Percentiles rank a stretch among this genome's conserved stretches.
Evolutionary conservation across 306 rosid species (phyloP).

Genomic region (Castanea sativa): DNA sequence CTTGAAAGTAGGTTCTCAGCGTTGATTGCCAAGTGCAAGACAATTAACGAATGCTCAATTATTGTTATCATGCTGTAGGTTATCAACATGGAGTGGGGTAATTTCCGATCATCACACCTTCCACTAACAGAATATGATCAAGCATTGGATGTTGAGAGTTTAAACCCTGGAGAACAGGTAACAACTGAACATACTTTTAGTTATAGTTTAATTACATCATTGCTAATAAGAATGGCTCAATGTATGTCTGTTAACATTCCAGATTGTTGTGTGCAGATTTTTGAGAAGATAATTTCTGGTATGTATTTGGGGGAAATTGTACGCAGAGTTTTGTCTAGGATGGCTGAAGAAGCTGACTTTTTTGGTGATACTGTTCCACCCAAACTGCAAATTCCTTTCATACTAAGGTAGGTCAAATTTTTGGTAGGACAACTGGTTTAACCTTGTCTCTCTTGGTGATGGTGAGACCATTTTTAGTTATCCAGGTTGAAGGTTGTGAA

Average conservation of each 20-base stretch:
- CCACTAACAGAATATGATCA: slow-evolving; percentile 85
- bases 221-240: slow-evolving; percentile 3
- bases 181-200: slow-evolving; percentile 1
- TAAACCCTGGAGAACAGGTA: slow-evolving; percentile 99
- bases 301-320: slow-evolving; percentile 95
- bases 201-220: slow-evolving; percentile 3
- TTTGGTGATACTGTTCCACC: slow-evolving; percentile 84
- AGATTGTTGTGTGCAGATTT: slow-evolving; percentile 55
- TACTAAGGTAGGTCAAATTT: slow-evolving; percentile 57
- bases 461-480: background rate
- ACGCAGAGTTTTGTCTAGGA: slow-evolving; percentile 69
- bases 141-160: slow-evolving; percentile 68
- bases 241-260: slow-evolving; percentile 20
- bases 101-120: slow-evolving; percentile 81
- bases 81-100: slow-evolving; percentile 99
- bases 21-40: background rate
- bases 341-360: slow-evolving; percentile 91
- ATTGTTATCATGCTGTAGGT: slow-evolving; percentile 47
- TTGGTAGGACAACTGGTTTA: background rate
- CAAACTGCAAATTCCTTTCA: slow-evolving; percentile 71
- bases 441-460: background rate
- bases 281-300: slow-evolving; percentile 92
- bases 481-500: slow-evolving; percentile 3
- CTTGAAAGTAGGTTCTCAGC: background rate
- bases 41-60: background rate